phyloP scores from a whole-genome alignment of 2,329 filamentous ascomycete species.

The Raffaelea ambrosiae region DNA sequence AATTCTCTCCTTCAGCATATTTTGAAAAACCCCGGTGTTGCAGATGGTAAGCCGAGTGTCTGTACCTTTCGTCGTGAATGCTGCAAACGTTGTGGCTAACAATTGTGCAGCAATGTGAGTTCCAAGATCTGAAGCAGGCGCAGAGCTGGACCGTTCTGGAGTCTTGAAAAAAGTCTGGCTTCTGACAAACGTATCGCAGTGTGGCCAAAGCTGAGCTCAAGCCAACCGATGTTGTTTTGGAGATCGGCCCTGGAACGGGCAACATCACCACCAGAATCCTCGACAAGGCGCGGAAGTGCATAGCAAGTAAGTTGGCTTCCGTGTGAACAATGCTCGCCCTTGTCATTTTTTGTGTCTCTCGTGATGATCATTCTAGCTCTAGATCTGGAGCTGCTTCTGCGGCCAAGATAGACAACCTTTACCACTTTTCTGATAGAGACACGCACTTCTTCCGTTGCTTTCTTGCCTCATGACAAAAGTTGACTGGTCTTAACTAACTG shows the following conservation, averaged over 20 bases:
- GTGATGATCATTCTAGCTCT: background rate
- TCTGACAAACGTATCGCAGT: conserved; percentile 1
- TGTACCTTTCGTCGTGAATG: too few relatives aligned
- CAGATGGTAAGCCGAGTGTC: conserved; percentile 9
- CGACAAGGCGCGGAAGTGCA: conserved; percentile 71
- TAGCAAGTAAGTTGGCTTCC: conserved; percentile 36
- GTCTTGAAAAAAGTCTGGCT: too few relatives aligned
- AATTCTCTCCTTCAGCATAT: conserved; percentile 53
- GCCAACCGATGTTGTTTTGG: conserved; percentile 81
- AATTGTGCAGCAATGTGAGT: conserved; percentile 1
- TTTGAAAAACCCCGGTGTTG: conserved; percentile 49
- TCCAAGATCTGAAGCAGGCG: too few relatives aligned
- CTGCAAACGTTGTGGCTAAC: background rate
- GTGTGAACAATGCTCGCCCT: background rate
- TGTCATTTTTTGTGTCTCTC: background rate
- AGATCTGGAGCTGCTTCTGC: too few relatives aligned
- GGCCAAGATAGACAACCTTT: too few relatives aligned
- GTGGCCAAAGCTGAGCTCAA: conserved; percentile 56
- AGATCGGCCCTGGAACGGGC: conserved; percentile 77
- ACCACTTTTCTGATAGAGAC: too few relatives aligned
- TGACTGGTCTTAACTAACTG: background rate
- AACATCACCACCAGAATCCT: conserved; percentile 84
- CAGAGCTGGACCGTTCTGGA: too few relatives aligned
- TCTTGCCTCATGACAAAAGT: background rate
- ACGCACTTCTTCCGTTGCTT: too few relatives aligned